Percentiles rank a stretch among this genome's conserved stretches.
Conservation (phyloP, 1,284 basidiomycete genomes). For the Moniliophthora roreri region DNA sequence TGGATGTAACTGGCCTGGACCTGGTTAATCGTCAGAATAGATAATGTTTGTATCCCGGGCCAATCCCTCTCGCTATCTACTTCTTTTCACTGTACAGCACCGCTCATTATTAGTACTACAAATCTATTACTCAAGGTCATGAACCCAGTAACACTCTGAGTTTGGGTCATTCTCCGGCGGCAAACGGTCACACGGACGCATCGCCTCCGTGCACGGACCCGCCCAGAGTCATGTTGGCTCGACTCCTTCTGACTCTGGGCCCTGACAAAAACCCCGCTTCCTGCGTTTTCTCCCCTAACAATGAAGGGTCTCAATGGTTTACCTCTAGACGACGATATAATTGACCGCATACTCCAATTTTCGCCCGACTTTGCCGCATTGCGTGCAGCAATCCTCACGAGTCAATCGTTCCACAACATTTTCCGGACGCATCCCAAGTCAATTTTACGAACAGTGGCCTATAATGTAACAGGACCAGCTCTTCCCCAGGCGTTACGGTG, state of each 20-base stretch:
- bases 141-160: no score
- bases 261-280: no score
- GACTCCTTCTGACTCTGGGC: no score
- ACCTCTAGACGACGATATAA: conserved; percentile 22
- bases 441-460: conserved; percentile 29
- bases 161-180: no score
- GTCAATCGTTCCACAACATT: conserved; percentile 30
- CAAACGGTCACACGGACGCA: no score
- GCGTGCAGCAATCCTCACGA: conserved; percentile 25
- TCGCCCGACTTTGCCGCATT: conserved; percentile 29
- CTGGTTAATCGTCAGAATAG: conserved; percentile 49
- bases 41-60: no score
- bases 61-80: no score
- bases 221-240: no score
- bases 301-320: neutral
- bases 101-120: no score
- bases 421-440: conserved; percentile 32
- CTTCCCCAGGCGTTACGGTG: conserved; percentile 31
- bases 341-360: conserved; percentile 29
- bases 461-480: conserved; percentile 33
- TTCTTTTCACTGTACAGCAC: no score
- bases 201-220: no score
- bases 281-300: neutral
- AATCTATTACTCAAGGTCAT: no score
- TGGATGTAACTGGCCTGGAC: conserved; percentile 65